Evolutionary conservation across 192 early-diverging fungal genomes (phyloP), one percentile per base, ranked within the genome.

Genomic region (Haplosporangium gracile): DNA sequence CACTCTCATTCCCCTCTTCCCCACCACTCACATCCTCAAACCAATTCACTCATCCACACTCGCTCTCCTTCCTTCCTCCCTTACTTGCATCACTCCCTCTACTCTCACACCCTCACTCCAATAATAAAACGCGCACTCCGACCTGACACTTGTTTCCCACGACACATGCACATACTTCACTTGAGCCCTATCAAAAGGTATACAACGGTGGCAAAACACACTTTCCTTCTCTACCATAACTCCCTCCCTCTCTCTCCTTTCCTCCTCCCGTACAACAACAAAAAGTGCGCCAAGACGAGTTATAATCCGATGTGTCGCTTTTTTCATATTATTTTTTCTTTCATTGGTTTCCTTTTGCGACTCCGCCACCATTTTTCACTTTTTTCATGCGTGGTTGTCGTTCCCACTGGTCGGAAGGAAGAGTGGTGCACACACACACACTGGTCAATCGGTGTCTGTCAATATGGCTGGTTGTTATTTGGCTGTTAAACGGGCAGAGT

Each of bases 111-210:
- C 43, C 43, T 15, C 43, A 15, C 43, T 15, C 15, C 43, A 11
- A 0, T 13, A 11, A 45, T 15, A 18, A 51, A 2, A 32, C n/a
- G 10, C 60, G 9, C 57, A 32, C 29, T 65, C 60, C 11, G 55
- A 60, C 60, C 2, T 65, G n/a, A 26, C 13, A 65, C 60, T 34
- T 65, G 60, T 65, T 65, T 65, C 60, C 60, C 60, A 65, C 60
- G 60, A 65, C 60, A 26, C n/a, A 10, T 10, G 26, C n/a, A 26
- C 13, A 8, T 13, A 3, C 60, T 32, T 3, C 60, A 34, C 60
- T 65, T 65, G 60, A 65, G 32, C 60, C 24, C n/a, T 65, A 26
- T 32, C n/a, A 26, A 65, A 65, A 65, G 60, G 60, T 65, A 65
- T 65, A 34, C 60, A 32, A 32, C 60, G 13, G 24, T 32, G 29